These are phyloP conservation scores for Xylariaceae sp. DNA, from an alignment of 2,329 filamentous ascomycete genomes.

Conservation along the genomic window DNA sequence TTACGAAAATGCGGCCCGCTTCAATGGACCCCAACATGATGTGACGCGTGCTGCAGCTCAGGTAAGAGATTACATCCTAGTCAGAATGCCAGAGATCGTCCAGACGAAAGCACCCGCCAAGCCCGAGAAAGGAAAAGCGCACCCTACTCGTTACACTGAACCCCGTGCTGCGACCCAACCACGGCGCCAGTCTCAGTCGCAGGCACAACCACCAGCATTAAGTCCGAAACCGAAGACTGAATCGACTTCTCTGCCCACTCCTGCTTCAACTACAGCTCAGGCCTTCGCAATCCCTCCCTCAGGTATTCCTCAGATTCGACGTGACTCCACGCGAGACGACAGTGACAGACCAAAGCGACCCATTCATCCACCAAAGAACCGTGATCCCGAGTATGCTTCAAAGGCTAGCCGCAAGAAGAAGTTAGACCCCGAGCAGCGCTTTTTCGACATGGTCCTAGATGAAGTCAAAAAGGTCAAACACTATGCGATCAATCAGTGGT, in stretches of 20 bases:
- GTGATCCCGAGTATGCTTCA: slow-evolving; percentile 86
- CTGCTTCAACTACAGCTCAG: slow-evolving; percentile 53
- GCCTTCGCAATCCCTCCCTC: slow-evolving; percentile 80
- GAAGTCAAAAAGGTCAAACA: slow-evolving; percentile 81
- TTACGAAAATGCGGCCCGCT: slow-evolving; percentile 77
- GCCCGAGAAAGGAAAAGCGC: slow-evolving; percentile 63
- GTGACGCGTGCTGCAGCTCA: slow-evolving; percentile 66
- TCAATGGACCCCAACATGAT: slow-evolving; percentile 81
- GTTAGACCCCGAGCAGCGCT: slow-evolving; percentile 85
- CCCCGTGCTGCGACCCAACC: slow-evolving; percentile 48
- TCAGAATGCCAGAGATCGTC: slow-evolving; percentile 52
- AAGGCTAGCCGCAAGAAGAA: slow-evolving; percentile 87
- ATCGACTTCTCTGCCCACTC: slow-evolving; percentile 41
- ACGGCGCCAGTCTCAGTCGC: slow-evolving; percentile 43
- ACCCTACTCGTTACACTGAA: slow-evolving; percentile 54
- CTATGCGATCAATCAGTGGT: slow-evolving; percentile 71
- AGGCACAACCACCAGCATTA: slow-evolving; percentile 42
- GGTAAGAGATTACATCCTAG: slow-evolving; percentile 64
- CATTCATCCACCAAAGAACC: slow-evolving; percentile 88
- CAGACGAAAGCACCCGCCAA: slow-evolving; percentile 62
- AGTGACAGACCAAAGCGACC: slow-evolving; percentile 87
- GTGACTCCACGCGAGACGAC: slow-evolving; percentile 80
- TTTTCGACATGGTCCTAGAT: slow-evolving; percentile 81
- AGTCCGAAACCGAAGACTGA: slow-evolving; percentile 47
- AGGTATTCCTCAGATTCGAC: slow-evolving; percentile 81